Evolutionary conservation across 2,329 filamentous ascomycete species (phyloP), one percentile per base, ranked within the genome.

Genomic region (Ramularia collo-cygni): DNA sequence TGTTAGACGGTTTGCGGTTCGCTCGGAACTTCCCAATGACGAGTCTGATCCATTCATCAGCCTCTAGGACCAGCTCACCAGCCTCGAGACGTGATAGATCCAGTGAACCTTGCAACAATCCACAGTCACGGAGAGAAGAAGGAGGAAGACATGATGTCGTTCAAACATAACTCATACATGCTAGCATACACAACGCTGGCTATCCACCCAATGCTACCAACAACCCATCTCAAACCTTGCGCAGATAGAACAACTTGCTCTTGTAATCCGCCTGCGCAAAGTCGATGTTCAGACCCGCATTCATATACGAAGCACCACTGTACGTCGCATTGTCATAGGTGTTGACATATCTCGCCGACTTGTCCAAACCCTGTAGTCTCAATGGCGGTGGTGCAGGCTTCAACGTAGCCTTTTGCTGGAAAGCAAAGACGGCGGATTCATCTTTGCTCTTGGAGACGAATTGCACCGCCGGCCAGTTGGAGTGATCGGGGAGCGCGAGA

Each of bases 251-350:
- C 19, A 81, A 60, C 48, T 66, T 67, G 48, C 77, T 81, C 46
- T 75, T 67, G 47, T 76, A 79, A 48, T 80, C 76, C 0, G 59
- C 63, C 24, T 46, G 48, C 1, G 61, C 51, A 47, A 77, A 73
- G 4, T 58, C 48, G 56, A 71, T 65, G 58, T 79, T 75, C 27
- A 83, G 52, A 0, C 78, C 79, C 1, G 67, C 65, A 46, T 78
- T 81, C 75, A 81, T 80, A 52, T 81, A 63, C 6, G 75, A 80
- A 8, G 70, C 68, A 0, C 78, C 79, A 0, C 71, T 74, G 44
- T 72, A 74, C 5, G 68, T 71, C 17, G 59, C 64, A 19, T 74
- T 70, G 0, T 72, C 74, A 29, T 72, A 64, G 13, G 77, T 60
- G 12, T 60, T 70, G 10, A 44, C 54, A 50, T 82, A 83, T 35